These are phyloP conservation scores for Coriaria nepalensis DNA, from an alignment of 306 rosid species.

Conservation along the genomic window DNA sequence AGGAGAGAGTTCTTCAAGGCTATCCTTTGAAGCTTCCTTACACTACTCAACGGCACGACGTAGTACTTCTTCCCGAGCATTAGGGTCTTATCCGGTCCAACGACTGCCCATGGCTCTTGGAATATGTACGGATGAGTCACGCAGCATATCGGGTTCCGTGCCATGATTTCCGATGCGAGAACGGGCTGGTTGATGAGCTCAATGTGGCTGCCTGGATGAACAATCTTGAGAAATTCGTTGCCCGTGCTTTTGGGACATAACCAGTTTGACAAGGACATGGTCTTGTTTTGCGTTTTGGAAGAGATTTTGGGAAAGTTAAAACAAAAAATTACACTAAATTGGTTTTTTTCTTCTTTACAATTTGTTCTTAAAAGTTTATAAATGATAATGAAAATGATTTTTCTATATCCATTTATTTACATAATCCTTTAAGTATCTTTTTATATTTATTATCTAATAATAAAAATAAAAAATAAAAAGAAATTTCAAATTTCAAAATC, in stretches of 20 bases:
- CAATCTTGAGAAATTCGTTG: conserved; percentile 33
- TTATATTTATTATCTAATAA: too few species aligned
- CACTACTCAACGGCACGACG: conserved; percentile 38
- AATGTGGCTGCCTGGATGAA: conserved; percentile 43
- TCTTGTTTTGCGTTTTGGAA: not conserved
- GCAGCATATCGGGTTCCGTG: conserved; percentile 33
- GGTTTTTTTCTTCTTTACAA: too few species aligned
- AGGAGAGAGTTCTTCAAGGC: conserved; percentile 27
- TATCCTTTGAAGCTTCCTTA: conserved; percentile 45
- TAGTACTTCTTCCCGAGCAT: conserved; percentile 49
- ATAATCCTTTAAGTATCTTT: too few species aligned
- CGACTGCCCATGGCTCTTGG: conserved; percentile 63
- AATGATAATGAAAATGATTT: too few species aligned
- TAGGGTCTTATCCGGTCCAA: conserved; percentile 47
- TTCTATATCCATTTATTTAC: too few species aligned
- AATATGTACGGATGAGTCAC: conserved; percentile 43
- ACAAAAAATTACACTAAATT: too few species aligned
- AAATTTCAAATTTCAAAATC: too few species aligned
- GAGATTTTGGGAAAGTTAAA: too few species aligned
- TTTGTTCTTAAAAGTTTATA: too few species aligned
- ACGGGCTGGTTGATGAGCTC: conserved; percentile 52
- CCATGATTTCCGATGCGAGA: conserved; percentile 43
- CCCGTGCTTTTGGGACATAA: conserved; percentile 28
- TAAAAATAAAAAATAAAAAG: too few species aligned
- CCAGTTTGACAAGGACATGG: conserved; percentile 39